Conservation (phyloP, 2,329 filamentous ascomycete species). For the Chaetomiaceae sp. region DNA sequence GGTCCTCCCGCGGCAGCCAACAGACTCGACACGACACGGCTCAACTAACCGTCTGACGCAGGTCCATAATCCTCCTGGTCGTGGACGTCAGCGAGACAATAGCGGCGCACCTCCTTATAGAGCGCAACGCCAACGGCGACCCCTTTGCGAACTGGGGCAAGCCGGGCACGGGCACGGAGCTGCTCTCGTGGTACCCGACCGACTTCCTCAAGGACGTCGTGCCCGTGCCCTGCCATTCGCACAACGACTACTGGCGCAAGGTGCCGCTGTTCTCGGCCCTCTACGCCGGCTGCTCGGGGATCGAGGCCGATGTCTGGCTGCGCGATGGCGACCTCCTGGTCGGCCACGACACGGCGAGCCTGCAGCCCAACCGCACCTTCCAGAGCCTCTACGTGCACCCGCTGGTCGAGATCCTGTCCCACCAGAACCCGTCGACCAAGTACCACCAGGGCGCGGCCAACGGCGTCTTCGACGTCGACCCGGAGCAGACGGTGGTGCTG, state of each 20-base stretch:
- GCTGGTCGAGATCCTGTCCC: constrained; percentile 52
- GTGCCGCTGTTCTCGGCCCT: constrained; percentile 60
- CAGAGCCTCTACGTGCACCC: constrained; percentile 60
- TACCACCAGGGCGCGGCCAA: constrained; percentile 41
- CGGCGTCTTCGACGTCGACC: constrained; percentile 54
- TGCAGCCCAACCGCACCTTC: constrained; percentile 55
- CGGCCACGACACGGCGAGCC: constrained; percentile 53
- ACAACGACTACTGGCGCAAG: constrained; percentile 67
- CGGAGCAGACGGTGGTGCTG: constrained; percentile 52
- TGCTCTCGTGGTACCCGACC: constrained; percentile 42
- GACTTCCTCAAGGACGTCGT: constrained; percentile 45
- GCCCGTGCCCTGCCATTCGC: constrained; percentile 30
- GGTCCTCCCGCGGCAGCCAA: neutral
- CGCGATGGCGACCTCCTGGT: constrained; percentile 54
- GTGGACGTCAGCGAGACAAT: neutral
- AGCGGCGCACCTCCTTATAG: neutral
- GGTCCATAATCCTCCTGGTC: constrained; percentile 2
- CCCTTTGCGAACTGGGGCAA: constrained; percentile 34
- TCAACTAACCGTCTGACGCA: neutral
- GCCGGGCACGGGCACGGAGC: constrained; percentile 35
- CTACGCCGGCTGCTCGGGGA: constrained; percentile 53
- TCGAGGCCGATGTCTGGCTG: constrained; percentile 68
- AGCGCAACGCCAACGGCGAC: constrained; percentile 16
- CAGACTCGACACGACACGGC: too few relatives aligned
- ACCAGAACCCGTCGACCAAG: constrained; percentile 44